Evolutionary conservation across 2,329 filamentous ascomycete species (phyloP).

Genomic region (Cordyceps sp.): DNA sequence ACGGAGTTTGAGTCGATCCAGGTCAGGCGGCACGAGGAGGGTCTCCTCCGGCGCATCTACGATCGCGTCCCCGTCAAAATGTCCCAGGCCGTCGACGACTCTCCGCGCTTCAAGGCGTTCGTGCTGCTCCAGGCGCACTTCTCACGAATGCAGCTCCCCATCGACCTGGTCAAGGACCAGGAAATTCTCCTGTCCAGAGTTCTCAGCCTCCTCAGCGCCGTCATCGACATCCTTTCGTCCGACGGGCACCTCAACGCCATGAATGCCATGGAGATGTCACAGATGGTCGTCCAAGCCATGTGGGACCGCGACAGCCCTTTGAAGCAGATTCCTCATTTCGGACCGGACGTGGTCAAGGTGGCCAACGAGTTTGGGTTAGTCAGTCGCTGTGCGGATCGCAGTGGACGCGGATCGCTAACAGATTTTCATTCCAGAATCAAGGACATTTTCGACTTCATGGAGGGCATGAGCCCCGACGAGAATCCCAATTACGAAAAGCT

Average conservation of each 20-base stretch:
- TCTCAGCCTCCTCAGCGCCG: slow-evolving; percentile 74
- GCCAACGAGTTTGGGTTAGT: slow-evolving; percentile 61
- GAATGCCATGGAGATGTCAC: slow-evolving; percentile 97
- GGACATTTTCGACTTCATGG: slow-evolving; percentile 96
- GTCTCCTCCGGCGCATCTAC: slow-evolving; percentile 78
- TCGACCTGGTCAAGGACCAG: slow-evolving; percentile 92
- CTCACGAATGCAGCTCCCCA: slow-evolving; percentile 87
- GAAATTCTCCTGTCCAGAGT: slow-evolving; percentile 74
- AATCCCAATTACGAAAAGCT: slow-evolving; percentile 67
- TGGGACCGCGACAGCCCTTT: slow-evolving; percentile 96
- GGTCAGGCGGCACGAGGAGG: slow-evolving; percentile 82
- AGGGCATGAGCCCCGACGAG: slow-evolving; percentile 92
- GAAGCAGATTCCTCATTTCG: slow-evolving; percentile 95
- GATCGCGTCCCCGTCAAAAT: slow-evolving; percentile 93
- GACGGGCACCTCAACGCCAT: slow-evolving; percentile 95
- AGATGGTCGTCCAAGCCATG: slow-evolving; percentile 98
- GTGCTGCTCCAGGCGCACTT: slow-evolving; percentile 96
- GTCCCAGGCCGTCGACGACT: slow-evolving; percentile 69
- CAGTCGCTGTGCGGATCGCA: neutral
- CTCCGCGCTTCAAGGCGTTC: slow-evolving; percentile 96
- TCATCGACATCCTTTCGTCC: slow-evolving; percentile 87
- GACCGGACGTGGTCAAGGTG: slow-evolving; percentile 64
- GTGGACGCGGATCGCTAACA: neutral
- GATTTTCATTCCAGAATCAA: slow-evolving; percentile 43
- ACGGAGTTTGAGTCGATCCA: slow-evolving; percentile 94